These are phyloP conservation scores for Cucurbita moschata DNA, from an alignment of 306 rosid genomes.

Conservation along the genomic window DNA sequence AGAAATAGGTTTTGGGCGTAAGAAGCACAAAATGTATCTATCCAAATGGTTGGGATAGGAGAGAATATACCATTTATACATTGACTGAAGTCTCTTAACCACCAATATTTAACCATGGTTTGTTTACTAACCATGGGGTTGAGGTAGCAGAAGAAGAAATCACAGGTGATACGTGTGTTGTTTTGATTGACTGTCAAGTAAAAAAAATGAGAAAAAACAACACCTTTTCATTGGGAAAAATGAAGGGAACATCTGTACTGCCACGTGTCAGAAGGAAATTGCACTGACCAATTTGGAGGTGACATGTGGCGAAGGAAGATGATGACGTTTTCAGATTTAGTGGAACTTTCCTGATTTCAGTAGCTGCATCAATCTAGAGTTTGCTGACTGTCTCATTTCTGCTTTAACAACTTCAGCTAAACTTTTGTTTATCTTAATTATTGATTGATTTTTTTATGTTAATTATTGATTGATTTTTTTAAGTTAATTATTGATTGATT, in stretches of 20 bases:
- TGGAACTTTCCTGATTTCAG: constrained; percentile 1
- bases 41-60: not conserved
- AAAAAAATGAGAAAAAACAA: not conserved
- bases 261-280: constrained; percentile 27
- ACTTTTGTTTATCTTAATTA: not conserved
- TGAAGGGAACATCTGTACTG: constrained; percentile 4
- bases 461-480: not conserved
- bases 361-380: not conserved
- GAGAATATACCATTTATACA: not conserved
- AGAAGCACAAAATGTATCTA: not conserved
- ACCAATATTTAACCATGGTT: constrained; percentile 17
- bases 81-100: constrained; percentile 6
- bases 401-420: not conserved
- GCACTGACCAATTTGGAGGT: not conserved
- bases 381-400: not conserved
- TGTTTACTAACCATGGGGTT: constrained; percentile 3
- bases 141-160: not conserved
- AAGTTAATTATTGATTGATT: not conserved
- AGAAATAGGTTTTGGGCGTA: not conserved
- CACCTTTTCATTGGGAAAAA: constrained; percentile 3
- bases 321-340: not conserved
- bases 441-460: not conserved
- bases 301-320: constrained; percentile 2
- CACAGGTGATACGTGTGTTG: constrained; percentile 38
- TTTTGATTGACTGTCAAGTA: not conserved